Base-by-base conservation (phyloP, 2,329 filamentous ascomycete species). In the Pezicula carpinea region DNA sequence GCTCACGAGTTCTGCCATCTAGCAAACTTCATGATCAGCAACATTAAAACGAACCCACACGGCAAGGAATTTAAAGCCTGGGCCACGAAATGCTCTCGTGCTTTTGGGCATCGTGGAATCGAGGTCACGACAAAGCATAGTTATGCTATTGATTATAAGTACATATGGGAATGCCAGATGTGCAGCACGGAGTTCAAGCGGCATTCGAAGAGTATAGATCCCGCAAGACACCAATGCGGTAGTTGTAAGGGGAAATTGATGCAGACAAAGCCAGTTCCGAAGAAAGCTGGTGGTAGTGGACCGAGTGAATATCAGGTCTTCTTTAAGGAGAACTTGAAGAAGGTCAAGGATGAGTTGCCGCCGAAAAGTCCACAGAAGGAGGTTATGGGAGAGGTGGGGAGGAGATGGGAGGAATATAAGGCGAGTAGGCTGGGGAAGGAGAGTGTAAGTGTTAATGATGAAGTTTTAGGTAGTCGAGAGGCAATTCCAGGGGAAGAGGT, bases 1-100 rank as follows among this genome's bases (percentile, higher is more conserved):
- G 89, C 92, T 0, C 93, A 99, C 64, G 93, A 99, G 60, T 97
- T 93, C 70, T 97, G 93, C 65, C 93, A 99, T 62, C 71, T 97
- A 1, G 85, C 89, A 36, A 95, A 90, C 59, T 96, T 92, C 66
- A 95, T 97, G 82, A 73, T 97, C 53, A 84, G 77, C 41, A 81
- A 83, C 31, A 72, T 91, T 31, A 83, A 80, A 36, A 83, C 82
- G 47, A 84, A 87, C 51, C 89, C 90, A 0, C 91, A 96, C 63
- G 91, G 91, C 18, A 76, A 79, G 11, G 85, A 88, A 58, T 96
- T 96, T 75, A 91, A 95, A 65, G 62, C 67, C 1, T 96, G 89
- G 82, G 83, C 74, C 4, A 59, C 64, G 43, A 78, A 72, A 64
- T 80, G 71, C 66, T 79, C 70, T 1, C 56, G 53, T 3, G 73